Percentiles rank a stretch among this genome's conserved stretches.
These are phyloP conservation scores for Fusarium falciforme DNA, from an alignment of 2,329 filamentous ascomycete species.

Conservation along the genomic window DNA sequence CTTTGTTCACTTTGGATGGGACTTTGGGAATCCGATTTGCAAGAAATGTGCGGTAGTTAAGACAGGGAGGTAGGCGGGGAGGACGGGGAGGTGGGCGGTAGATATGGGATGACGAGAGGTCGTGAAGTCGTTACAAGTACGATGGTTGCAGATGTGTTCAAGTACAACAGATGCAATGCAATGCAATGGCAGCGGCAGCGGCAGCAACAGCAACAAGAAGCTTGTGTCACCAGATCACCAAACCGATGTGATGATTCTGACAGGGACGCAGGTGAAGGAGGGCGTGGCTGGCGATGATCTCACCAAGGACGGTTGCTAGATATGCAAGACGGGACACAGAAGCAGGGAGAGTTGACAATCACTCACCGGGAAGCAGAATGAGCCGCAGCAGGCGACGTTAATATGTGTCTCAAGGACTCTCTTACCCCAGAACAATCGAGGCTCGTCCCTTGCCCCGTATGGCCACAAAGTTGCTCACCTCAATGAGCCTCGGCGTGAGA, in stretches of 20 bases:
- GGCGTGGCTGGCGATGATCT: slow-evolving; percentile 12
- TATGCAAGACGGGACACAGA: slow-evolving; percentile 12
- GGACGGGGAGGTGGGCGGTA: not conserved
- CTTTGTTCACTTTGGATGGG: not conserved
- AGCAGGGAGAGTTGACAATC: slow-evolving; percentile 11
- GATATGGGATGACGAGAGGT: slow-evolving; percentile 1
- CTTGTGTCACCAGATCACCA: slow-evolving; percentile 22
- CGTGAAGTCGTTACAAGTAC: slow-evolving; percentile 9
- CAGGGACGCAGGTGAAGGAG: slow-evolving; percentile 1
- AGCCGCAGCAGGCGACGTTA: slow-evolving; percentile 35
- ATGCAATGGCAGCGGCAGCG: slow-evolving; percentile 9
- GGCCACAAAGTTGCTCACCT: slow-evolving; percentile 18
- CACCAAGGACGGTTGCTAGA: slow-evolving; percentile 15
- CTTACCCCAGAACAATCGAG: slow-evolving; percentile 22
- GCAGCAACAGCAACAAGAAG: slow-evolving; percentile 7
- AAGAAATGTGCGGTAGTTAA: not conserved
- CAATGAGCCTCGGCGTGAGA: slow-evolving; percentile 17
- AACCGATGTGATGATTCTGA: slow-evolving; percentile 10
- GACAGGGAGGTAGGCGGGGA: not conserved
- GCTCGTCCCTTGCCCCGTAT: slow-evolving; percentile 24
- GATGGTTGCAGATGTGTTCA: slow-evolving; percentile 2
- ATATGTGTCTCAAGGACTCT: slow-evolving; percentile 20
- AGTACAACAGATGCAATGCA: slow-evolving; percentile 9
- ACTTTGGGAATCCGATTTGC: not conserved
- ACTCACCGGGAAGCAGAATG: slow-evolving; percentile 33